Evolutionary conservation across 2,329 filamentous ascomycete genomes (phyloP).

Genomic region (Gnomoniopsis smithogilvyi): DNA sequence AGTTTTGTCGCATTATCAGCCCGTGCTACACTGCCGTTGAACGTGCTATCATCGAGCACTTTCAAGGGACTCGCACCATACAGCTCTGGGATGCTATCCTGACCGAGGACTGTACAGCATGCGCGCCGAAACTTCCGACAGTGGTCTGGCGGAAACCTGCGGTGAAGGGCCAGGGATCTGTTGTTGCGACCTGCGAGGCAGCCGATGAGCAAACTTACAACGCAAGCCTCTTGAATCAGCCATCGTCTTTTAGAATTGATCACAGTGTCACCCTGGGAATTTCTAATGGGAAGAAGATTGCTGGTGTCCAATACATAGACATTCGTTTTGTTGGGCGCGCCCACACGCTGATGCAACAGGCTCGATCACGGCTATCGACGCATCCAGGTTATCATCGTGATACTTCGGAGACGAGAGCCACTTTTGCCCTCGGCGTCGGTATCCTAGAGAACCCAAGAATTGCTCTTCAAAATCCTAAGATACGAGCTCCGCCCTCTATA

Average conservation of each 20-base stretch:
- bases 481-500: background rate
- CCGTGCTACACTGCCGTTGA: conserved; percentile 13
- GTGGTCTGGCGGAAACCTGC: background rate
- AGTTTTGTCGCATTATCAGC: conserved; percentile 9
- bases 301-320: conserved; percentile 2
- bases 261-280: background rate
- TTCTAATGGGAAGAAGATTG: background rate
- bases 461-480: background rate
- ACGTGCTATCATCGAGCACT: background rate
- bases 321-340: conserved; percentile 7
- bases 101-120: background rate
- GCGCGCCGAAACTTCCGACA: conserved; percentile 3
- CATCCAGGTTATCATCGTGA: conserved; percentile 7
- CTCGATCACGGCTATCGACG: conserved; percentile 6
- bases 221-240: background rate
- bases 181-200: conserved; percentile 1
- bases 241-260: conserved; percentile 7
- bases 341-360: conserved; percentile 13
- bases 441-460: conserved; percentile 11
- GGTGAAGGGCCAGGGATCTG: background rate
- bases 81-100: background rate
- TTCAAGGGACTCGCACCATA: background rate
- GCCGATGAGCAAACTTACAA: conserved; percentile 4
- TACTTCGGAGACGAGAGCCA: background rate
- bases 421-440: conserved; percentile 8